A percentile compares a stretch with the other conserved stretches of the same genome.
Conservation (phyloP, 192 early-diverging fungal species). For the Coemansia sp. region DNA sequence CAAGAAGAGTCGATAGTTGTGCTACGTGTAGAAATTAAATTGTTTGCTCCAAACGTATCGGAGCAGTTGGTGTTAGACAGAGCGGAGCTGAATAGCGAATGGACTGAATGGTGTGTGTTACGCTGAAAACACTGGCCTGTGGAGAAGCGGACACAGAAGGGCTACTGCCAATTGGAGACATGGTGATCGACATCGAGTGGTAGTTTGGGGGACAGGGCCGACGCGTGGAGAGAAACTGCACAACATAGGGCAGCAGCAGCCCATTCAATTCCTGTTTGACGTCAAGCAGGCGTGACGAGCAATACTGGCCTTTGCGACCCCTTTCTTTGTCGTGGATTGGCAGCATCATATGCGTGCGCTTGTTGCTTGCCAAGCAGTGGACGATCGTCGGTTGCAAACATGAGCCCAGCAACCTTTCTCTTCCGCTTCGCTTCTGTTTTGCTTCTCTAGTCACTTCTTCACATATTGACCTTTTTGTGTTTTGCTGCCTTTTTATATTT, state of each 20-base stretch:
- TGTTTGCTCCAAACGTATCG: not conserved
- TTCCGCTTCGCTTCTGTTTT: constrained; percentile 7
- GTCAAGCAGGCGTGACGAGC: not conserved
- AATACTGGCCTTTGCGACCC: not conserved
- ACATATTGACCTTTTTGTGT: not conserved
- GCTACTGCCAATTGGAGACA: not conserved
- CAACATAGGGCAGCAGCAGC: not conserved
- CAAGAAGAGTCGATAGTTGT: not conserved
- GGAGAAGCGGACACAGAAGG: constrained; percentile 1
- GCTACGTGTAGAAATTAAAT: not conserved
- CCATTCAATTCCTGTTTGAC: not conserved
- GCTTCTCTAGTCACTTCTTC: constrained; percentile 1
- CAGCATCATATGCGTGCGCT: not conserved
- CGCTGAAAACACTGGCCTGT: not conserved
- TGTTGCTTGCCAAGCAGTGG: not conserved
- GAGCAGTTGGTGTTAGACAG: not conserved
- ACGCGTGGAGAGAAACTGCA: not conserved
- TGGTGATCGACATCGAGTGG: not conserved
- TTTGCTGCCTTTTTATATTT: not conserved
- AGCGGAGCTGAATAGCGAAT: not conserved
- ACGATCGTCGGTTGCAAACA: constrained; percentile 10
- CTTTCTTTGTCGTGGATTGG: constrained; percentile 1
- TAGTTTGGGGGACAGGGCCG: constrained; percentile 7
- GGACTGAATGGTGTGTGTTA: not conserved
- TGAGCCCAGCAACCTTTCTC: not conserved